These are phyloP conservation scores for Cutaneotrichosporon sp. DNA, from an alignment of 1,284 basidiomycete species.

Conservation along the genomic window DNA sequence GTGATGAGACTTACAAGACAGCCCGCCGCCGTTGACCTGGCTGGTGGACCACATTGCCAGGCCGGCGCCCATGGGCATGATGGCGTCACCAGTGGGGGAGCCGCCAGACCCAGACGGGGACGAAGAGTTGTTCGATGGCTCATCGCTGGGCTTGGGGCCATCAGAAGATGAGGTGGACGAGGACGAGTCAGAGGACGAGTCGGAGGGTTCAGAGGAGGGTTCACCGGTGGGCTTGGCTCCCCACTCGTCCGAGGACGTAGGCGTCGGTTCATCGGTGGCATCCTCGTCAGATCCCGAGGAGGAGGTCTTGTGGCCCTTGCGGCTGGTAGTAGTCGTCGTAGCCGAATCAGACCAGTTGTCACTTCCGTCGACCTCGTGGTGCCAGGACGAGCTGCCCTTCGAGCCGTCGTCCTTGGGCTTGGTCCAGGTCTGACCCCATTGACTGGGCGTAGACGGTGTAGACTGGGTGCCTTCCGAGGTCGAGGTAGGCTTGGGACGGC, in stretches of 20 bases:
- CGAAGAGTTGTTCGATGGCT: no score
- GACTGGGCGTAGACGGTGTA: background rate
- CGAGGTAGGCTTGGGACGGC: background rate
- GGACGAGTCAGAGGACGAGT: background rate
- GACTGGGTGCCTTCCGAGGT: background rate
- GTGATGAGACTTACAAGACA: background rate
- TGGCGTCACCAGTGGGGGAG: no score
- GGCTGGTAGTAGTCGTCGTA: background rate
- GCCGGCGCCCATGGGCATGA: background rate
- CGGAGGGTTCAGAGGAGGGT: no score
- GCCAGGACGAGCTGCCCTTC: background rate
- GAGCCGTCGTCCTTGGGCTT: background rate
- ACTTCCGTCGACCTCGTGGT: background rate
- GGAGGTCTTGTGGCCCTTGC: background rate
- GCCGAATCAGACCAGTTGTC: background rate
- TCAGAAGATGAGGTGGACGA: background rate
- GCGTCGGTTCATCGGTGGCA: no score
- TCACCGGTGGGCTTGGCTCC: no score
- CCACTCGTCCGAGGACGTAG: background rate
- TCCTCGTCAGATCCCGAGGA: background rate
- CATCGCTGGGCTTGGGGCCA: background rate
- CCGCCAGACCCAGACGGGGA: no score
- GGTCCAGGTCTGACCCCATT: background rate
- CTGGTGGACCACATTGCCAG: background rate
- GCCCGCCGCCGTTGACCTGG: background rate